Conservation (phyloP, 352 stramenopile genomes). For the Phytopythium helicoides region DNA sequence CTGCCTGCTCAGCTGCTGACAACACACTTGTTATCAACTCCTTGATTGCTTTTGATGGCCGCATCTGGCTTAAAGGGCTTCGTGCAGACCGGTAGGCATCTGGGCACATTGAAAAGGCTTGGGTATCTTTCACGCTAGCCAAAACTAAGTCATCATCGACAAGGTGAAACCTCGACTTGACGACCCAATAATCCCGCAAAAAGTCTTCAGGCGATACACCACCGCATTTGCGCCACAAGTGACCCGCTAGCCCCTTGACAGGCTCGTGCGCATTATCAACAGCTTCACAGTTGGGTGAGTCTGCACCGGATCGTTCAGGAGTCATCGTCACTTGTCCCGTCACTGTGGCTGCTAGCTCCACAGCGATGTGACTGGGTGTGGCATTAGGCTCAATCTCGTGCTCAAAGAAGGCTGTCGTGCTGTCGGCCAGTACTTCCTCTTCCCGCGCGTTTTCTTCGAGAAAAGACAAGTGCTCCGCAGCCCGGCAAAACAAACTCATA, state of each 20-base stretch:
- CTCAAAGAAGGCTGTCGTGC: slow-evolving; percentile 45
- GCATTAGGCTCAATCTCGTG: slow-evolving; percentile 62
- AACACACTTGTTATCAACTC: slow-evolving; percentile 18
- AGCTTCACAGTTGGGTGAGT: slow-evolving; percentile 7
- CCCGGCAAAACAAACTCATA: slow-evolving; percentile 67
- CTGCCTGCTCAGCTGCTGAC: slow-evolving; percentile 14
- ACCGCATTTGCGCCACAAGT: slow-evolving; percentile 48
- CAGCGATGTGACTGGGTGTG: slow-evolving; percentile 38
- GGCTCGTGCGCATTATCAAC: slow-evolving; percentile 30
- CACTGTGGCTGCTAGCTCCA: slow-evolving; percentile 56
- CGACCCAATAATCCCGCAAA: slow-evolving; percentile 66
- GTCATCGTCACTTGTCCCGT: slow-evolving; percentile 37
- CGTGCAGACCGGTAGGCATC: slow-evolving; percentile 8
- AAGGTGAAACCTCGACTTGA: slow-evolving; percentile 49
- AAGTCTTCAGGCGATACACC: slow-evolving; percentile 64
- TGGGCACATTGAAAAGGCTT: slow-evolving; percentile 37
- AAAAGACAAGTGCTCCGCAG: slow-evolving; percentile 71
- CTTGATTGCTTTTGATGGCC: neutral
- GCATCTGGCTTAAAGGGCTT: neutral
- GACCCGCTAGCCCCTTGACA: slow-evolving; percentile 68
- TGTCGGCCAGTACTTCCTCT: slow-evolving; percentile 30
- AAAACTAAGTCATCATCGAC: slow-evolving; percentile 5
- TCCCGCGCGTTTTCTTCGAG: slow-evolving; percentile 71
- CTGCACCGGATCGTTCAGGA: slow-evolving; percentile 33
- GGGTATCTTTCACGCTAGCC: slow-evolving; percentile 21